Conservation (phyloP, 306 rosid genomes). For the Dryas drummondii region DNA sequence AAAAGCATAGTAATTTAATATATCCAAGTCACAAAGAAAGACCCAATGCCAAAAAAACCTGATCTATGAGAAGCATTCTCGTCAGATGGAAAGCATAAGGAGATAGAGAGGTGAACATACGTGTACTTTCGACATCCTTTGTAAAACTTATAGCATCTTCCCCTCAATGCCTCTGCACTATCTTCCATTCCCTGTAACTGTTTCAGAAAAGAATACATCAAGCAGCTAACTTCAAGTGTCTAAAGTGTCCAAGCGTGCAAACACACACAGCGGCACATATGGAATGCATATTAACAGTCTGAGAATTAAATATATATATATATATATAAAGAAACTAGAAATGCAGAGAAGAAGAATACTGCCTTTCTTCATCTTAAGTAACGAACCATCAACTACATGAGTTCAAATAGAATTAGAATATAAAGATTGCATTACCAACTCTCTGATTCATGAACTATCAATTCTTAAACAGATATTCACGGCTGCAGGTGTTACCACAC, state of each 20-base stretch:
- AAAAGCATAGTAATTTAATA: background rate
- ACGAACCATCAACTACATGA: background rate
- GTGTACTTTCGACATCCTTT: slow-evolving; percentile 96
- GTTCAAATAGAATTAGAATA: background rate
- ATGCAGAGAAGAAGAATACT: background rate
- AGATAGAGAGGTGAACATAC: slow-evolving; percentile 32
- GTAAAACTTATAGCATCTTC: slow-evolving; percentile 80
- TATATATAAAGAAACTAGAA: background rate
- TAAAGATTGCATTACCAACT: background rate
- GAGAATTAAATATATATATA: background rate
- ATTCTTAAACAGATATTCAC: background rate
- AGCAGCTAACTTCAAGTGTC: background rate
- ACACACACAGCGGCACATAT: background rate
- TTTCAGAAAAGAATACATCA: slow-evolving; percentile 31
- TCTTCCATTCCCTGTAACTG: slow-evolving; percentile 98
- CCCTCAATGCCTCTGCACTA: slow-evolving; percentile 87
- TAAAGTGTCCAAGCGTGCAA: background rate
- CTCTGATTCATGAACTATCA: background rate
- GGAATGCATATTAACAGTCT: background rate
- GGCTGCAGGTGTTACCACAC: too few relatives aligned
- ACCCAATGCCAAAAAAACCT: background rate
- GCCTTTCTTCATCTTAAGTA: background rate
- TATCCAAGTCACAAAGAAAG: background rate
- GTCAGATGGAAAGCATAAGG: slow-evolving; percentile 1
- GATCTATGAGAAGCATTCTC: background rate